These are phyloP conservation scores for Kodamaea alishanica DNA, from an alignment of 1,139 yeast species.

Conservation along the genomic window DNA sequence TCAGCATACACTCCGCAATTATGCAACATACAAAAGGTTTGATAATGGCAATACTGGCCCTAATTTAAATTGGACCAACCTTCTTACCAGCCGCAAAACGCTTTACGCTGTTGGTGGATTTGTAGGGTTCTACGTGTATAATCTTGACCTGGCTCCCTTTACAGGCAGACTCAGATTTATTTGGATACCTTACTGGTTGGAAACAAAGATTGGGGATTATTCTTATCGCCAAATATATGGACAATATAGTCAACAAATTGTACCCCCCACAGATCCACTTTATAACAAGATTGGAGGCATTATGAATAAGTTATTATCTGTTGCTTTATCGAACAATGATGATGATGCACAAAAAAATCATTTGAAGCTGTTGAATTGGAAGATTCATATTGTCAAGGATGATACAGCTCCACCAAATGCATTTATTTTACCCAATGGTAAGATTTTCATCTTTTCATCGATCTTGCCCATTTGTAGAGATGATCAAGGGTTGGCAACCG, in stretches of 20 bases:
- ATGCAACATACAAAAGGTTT: background rate
- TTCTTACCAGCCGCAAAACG: slow-evolving; percentile 11
- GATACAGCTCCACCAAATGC: slow-evolving; percentile 88
- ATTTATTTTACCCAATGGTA: slow-evolving; percentile 92
- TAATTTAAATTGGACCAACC: background rate
- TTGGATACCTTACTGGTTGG: slow-evolving; percentile 68
- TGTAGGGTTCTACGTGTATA: slow-evolving; percentile 52
- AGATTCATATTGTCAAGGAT: slow-evolving; percentile 68
- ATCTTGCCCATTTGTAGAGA: slow-evolving; percentile 75
- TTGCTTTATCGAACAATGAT: slow-evolving; percentile 40
- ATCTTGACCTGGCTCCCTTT: slow-evolving; percentile 79
- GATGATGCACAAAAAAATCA: slow-evolving; percentile 33
- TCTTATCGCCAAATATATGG: slow-evolving; percentile 59
- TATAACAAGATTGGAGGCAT: slow-evolving; percentile 54
- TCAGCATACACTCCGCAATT: background rate
- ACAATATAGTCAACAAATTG: slow-evolving; percentile 43
- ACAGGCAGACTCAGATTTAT: slow-evolving; percentile 71
- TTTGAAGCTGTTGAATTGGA: slow-evolving; percentile 59
- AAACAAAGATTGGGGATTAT: slow-evolving; percentile 61
- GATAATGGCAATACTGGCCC: background rate
- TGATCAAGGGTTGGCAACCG: slow-evolving; percentile 92
- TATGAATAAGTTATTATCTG: slow-evolving; percentile 61
- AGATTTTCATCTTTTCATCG: slow-evolving; percentile 82
- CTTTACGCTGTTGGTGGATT: slow-evolving; percentile 11
- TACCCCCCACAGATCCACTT: slow-evolving; percentile 54